Base-by-base conservation (phyloP, 164 flowering plant genomes). In the Vitis rupestris region DNA sequence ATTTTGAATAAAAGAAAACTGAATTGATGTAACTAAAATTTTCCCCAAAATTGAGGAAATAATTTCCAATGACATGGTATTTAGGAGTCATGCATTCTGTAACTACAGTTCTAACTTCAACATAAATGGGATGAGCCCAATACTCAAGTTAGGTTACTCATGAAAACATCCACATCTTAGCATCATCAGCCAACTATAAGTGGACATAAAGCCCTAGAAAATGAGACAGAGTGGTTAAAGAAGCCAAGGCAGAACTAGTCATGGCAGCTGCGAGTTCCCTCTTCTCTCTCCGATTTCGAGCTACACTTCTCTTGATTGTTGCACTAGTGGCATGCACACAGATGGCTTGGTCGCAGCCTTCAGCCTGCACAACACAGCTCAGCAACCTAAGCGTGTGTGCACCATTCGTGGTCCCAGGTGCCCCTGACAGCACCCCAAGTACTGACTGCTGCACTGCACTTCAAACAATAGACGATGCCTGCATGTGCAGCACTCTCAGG, bases 401-500 rank as follows among this genome's bases (percentile, higher is more conserved):
- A 51, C 88, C 84, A 0, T 84, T 61, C 68, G 84, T 86, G 71
- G 50, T 84, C 69, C 89, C 92, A 0, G 86, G 89, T 7, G 68
- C 76, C 1, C 2, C 70, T 12, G 56, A 48, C 66, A 15, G 70
- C 3, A 47, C 1, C 64, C 89, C 92, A 0, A 76, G 65, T 57
- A 0, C 82, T 1, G 88, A 76, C 10, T 90, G 95, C 70, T 90
- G 95, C 65, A 50, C 66, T 8, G 87, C 90, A 0, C 81, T 88
- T 16, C 74, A 65, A n/a, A 61, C 67, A 2, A 74, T 87, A 0
- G 72, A 75, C 1, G 81, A 71, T 2, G 84, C 74, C 52, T 87
- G 92, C 74, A 59, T 87, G 16, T 88, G 95, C 83, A 85, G 31
- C 86, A 83, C 92, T 51, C 71, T 88, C 14, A 63, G 83, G 61